A percentile compares a stretch with the other conserved stretches of the same genome.
These are phyloP conservation scores for Cladosporium cucumerinum DNA, from an alignment of 2,329 filamentous ascomycete genomes.

Conservation along the genomic window DNA sequence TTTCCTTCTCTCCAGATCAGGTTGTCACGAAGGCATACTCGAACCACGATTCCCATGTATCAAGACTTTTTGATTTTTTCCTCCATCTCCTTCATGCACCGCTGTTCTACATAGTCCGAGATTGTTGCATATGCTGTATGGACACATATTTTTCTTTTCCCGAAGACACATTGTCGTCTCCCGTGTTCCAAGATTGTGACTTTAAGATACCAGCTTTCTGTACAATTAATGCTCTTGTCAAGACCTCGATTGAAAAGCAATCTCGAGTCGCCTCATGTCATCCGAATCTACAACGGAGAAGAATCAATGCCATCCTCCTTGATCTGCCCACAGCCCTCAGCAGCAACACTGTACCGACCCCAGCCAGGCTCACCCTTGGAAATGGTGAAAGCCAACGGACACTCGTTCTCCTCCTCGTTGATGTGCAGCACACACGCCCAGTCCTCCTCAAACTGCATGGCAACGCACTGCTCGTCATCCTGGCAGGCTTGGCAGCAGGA, in stretches of 20 bases:
- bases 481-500: conserved; percentile 1
- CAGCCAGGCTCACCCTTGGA: background rate
- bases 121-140: background rate
- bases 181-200: no score
- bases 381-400: background rate
- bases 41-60: background rate
- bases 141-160: no score
- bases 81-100: background rate
- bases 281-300: background rate
- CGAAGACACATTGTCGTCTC: no score
- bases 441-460: background rate
- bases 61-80: background rate
- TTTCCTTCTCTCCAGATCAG: background rate
- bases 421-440: background rate
- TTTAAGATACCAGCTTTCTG: no score
- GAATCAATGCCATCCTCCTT: conserved; percentile 5
- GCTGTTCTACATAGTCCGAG: background rate
- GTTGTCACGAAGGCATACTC: background rate
- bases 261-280: background rate
- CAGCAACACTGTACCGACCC: background rate
- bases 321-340: background rate
- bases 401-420: background rate
- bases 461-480: background rate
- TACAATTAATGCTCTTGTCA: background rate
- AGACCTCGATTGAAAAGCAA: no score